These are phyloP conservation scores for Aspergillus sp. DNA, from an alignment of 2,329 filamentous ascomycete genomes.

Conservation along the genomic window DNA sequence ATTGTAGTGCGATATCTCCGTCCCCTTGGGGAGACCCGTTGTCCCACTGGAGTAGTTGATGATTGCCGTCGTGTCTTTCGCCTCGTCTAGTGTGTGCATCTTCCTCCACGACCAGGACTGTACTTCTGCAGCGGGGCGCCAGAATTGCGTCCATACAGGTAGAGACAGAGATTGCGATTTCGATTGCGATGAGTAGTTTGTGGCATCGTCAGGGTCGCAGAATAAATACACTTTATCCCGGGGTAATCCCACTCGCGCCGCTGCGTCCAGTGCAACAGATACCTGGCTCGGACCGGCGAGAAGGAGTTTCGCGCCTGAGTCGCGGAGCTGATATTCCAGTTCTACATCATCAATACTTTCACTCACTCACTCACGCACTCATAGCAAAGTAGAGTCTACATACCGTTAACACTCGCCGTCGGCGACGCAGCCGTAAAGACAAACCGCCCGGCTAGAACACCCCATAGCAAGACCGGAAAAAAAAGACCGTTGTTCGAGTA, in stretches of 20 bases:
- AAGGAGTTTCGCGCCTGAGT: slow-evolving; percentile 8
- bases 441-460: slow-evolving; percentile 4
- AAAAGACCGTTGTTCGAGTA: slow-evolving; percentile 4
- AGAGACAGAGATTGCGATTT: too few species aligned
- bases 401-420: not conserved
- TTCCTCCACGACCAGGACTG: slow-evolving; percentile 2
- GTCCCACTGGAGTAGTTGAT: slow-evolving; percentile 14
- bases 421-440: slow-evolving; percentile 8
- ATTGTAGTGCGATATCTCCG: slow-evolving; percentile 14
- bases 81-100: slow-evolving; percentile 1
- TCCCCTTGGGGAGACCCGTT: slow-evolving; percentile 10
- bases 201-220: not conserved
- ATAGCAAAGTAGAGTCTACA: not conserved
- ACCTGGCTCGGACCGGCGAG: not conserved
- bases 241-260: not conserved
- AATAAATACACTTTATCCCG: slow-evolving; percentile 2
- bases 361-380: too few species aligned
- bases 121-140: not conserved
- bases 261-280: slow-evolving; percentile 1
- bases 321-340: slow-evolving; percentile 9
- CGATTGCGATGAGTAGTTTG: not conserved
- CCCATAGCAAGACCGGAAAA: slow-evolving; percentile 9
- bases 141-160: slow-evolving; percentile 3
- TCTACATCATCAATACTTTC: not conserved
- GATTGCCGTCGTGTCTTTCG: slow-evolving; percentile 1